Evolutionary conservation across 2,329 filamentous ascomycete species (phyloP), one percentile per base, ranked within the genome.

Genomic region (Alternaria sp.): DNA sequence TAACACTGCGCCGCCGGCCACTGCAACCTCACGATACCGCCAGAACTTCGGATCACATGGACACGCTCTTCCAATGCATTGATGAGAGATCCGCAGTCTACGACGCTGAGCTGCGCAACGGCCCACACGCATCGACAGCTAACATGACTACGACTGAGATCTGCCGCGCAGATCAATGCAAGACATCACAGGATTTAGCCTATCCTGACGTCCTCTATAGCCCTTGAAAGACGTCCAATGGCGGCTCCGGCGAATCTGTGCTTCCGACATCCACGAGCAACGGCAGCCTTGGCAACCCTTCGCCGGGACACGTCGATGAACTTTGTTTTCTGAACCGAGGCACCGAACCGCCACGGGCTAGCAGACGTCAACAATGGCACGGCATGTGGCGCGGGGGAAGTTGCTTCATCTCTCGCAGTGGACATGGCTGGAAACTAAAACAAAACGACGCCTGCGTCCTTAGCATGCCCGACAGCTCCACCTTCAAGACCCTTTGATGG

Each of bases 241-340:
- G 23, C 19, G 21, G 21, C 30, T 30, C 44, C 30, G 28, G 25
- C 49, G 19, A 59, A 44, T 47, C 43, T 55, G 23, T 26, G 44
- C 55, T 54, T 58, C 59, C 54, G 49, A 30, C 17, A 26, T 26
- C 36, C 32, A 49, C 10, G 28, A 23, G 13, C 19, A 19, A 43
- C 21, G 52, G 30, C 21, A 19, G 17, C 36, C 32, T 44, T 30
- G 25, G 52, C 32, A 21, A 25, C 13, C 40, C 32, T 13, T 4
- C n/a, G 52, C 52, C 52, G 52, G 44, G 52, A 55, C 52, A 43
- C n/a, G 12, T 32, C 45, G 8, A 47, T 17, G 13, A 47, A 56
- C 40, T 46, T 56, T 56, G 54, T 56, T 47, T 46, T 30, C 44
- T 57, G 32, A 21, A 46, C 63, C 60, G 63, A 65, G 63, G 63